A percentile compares a stretch with the other conserved stretches of the same genome.
phyloP scores from a whole-genome alignment of 192 early-diverging fungal genomes.

The Umbelopsis sp. region DNA sequence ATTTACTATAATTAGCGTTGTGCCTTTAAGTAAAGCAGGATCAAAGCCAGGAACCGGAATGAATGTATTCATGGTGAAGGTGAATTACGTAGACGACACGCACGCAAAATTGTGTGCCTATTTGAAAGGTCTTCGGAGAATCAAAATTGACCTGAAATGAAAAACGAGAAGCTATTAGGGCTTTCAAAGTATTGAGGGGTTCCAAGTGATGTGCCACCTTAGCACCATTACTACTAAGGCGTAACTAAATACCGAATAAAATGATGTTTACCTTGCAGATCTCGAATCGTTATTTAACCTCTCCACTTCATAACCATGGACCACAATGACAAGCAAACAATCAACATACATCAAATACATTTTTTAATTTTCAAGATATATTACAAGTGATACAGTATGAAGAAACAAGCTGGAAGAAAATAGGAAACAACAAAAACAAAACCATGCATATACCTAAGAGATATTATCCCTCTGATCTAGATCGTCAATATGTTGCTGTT shows the following conservation, averaged over 20 bases:
- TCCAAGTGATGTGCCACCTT: too few species aligned
- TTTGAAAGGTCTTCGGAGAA: not conserved
- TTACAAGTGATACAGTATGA: not conserved
- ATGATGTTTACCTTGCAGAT: too few species aligned
- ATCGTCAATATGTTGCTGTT: not conserved
- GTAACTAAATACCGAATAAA: too few species aligned
- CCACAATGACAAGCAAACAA: too few species aligned
- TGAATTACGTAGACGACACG: not conserved
- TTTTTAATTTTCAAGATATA: not conserved
- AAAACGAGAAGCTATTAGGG: too few species aligned
- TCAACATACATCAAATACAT: not conserved
- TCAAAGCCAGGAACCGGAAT: slow-evolving; percentile 41
- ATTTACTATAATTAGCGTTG: slow-evolving; percentile 37
- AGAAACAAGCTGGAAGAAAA: not conserved
- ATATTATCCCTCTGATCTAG: not conserved
- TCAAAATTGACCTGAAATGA: not conserved
- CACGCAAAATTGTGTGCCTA: not conserved
- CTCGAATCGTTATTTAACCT: too few species aligned
- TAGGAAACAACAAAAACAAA: not conserved
- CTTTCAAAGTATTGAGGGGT: too few species aligned
- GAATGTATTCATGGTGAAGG: slow-evolving; percentile 41
- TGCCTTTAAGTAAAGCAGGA: slow-evolving; percentile 35
- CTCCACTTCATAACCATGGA: too few species aligned
- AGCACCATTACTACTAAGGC: too few species aligned
- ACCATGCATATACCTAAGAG: not conserved